phyloP scores from a whole-genome alignment of 345 rosid species.

The Salix udensis region DNA sequence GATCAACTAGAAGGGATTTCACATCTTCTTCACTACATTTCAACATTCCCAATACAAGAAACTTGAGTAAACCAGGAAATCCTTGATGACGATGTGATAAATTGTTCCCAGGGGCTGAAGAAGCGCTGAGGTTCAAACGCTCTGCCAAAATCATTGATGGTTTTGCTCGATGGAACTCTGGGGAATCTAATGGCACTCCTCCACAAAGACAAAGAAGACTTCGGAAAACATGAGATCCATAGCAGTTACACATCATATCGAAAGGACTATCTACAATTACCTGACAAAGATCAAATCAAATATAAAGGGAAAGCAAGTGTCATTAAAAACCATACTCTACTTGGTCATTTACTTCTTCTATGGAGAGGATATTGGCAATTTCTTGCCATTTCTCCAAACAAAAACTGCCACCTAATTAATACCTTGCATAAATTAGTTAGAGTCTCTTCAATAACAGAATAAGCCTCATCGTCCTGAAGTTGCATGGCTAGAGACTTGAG shows the following conservation, averaged over 20 bases:
- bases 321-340: background rate
- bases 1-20: conserved; percentile 59
- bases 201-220: conserved; percentile 85
- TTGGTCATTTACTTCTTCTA: background rate
- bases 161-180: conserved; percentile 62
- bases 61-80: conserved; percentile 59
- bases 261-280: conserved; percentile 52
- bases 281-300: conserved; percentile 30
- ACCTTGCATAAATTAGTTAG: conserved; percentile 75
- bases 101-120: conserved; percentile 34
- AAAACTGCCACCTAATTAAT: conserved; percentile 4
- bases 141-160: conserved; percentile 56
- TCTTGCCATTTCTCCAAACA: too few species aligned
- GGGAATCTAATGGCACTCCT: conserved; percentile 71
- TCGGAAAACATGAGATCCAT: conserved; percentile 94
- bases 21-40: conserved; percentile 46
- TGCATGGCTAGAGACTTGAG: conserved; percentile 70
- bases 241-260: conserved; percentile 71
- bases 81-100: conserved; percentile 39
- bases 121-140: conserved; percentile 61
- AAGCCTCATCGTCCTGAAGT: conserved; percentile 63
- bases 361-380: too few species aligned
- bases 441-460: conserved; percentile 64
- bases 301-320: background rate
- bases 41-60: conserved; percentile 61